These are phyloP conservation scores for Paxillus involutus DNA, from an alignment of 768 basidiomycete species.

Conservation along the genomic window DNA sequence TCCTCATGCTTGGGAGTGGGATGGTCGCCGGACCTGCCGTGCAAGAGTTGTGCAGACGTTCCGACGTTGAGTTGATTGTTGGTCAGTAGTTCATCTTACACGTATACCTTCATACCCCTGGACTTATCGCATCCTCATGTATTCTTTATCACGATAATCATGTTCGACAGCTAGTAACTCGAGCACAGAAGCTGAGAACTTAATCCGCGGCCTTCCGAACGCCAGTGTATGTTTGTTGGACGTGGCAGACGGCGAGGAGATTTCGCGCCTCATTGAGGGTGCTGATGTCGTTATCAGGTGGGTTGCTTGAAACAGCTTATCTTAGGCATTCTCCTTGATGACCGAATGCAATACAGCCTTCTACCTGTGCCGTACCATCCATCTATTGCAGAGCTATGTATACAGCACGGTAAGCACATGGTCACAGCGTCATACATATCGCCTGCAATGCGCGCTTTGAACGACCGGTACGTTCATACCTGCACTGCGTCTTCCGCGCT, in stretches of 20 bases:
- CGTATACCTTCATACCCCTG: conserved; percentile 5
- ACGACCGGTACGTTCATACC: conserved; percentile 51
- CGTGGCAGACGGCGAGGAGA: conserved; percentile 46
- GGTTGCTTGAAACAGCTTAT: conserved; percentile 10
- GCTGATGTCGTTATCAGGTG: conserved; percentile 87
- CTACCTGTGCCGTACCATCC: conserved; percentile 78
- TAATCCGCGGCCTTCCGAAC: conserved; percentile 45
- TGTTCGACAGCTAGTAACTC: conserved; percentile 68
- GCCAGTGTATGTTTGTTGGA: conserved; percentile 61
- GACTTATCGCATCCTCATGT: conserved; percentile 17
- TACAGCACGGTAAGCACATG: conserved; percentile 67
- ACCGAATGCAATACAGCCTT: conserved; percentile 47
- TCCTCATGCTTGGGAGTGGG: conserved; percentile 88
- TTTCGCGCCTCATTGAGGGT: conserved; percentile 52
- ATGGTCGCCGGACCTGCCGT: conserved; percentile 93
- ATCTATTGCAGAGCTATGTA: conserved; percentile 69
- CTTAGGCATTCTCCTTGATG: background rate
- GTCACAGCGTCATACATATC: conserved; percentile 93
- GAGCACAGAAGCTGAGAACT: conserved; percentile 50
- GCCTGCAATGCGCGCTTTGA: conserved; percentile 65
- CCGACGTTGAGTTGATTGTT: conserved; percentile 69
- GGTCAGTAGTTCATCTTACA: conserved; percentile 49
- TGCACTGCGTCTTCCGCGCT: background rate
- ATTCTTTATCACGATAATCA: conserved; percentile 5
- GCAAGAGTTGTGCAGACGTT: conserved; percentile 61